Base-by-base conservation (phyloP, 208 protist species). In the Crithidia acanthocephali region DNA sequence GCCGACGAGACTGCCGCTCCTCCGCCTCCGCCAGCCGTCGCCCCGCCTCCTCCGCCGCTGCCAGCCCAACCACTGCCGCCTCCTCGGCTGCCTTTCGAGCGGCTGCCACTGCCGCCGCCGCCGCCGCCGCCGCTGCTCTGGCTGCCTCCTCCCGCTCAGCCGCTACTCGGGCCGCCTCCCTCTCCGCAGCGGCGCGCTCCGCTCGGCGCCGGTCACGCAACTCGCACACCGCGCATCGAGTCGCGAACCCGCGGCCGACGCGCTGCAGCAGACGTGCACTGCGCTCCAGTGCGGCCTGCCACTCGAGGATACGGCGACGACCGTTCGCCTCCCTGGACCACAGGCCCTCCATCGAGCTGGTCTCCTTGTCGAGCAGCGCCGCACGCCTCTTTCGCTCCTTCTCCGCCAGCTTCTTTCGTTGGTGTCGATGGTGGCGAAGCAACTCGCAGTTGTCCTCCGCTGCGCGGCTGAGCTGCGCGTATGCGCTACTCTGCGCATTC, bases 241-340 rank as follows among this genome's bases (percentile, higher is more conserved):
- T 45, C 25, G 61, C 0, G 28, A 60, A 56, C 11, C 79, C 79
- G 1, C 64, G 28, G 7, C 73, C 79, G n/a, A 83, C 30, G 47
- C 73, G 68, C 63, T 83, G 68, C 48, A 79, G 3, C 13, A 58
- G 35, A 20, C 18, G 35, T 2, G 52, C 68, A 16, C 59, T 57
- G n/a, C 58, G 47, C 40, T 65, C 47, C 51, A 64, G 22, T 2
- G 25, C 32, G 25, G 57, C 70, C 13, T 52, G 59, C n/a, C 28
- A 23, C 22, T 42, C 59, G 15, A 22, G 48, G 27, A 80, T 52
- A 1, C 40, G 35, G 0, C 18, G 42, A 2, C 6, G 28, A 25
- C 6, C 20, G 22, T 15, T 51, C 25, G 11, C 16, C 25, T 11
- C 63, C 44, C 60, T 76, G 15, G 2, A 18, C 40, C 35, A 7